Percentiles rank a stretch among this genome's conserved stretches.
Conservation (phyloP, 225 moss, liverwort and hornwort species). For the Straminergon stramineum region DNA sequence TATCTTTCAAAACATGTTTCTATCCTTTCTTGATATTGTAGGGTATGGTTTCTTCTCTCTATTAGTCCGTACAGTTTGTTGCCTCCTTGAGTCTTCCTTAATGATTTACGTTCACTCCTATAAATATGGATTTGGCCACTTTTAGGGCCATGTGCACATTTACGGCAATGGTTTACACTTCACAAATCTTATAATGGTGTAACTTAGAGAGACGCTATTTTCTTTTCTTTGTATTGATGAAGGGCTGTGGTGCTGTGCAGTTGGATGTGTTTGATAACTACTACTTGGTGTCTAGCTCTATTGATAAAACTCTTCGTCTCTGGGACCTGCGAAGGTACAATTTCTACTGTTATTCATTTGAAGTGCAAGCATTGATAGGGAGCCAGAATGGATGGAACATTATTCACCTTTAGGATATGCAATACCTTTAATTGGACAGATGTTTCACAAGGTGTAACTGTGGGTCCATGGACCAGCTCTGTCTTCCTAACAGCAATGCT, state of each 20-base stretch:
- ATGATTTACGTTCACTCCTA: background rate
- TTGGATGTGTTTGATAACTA: slow-evolving; percentile 60
- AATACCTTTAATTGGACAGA: background rate
- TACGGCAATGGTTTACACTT: background rate
- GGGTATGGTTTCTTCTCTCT: background rate
- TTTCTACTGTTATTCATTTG: background rate
- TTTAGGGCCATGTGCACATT: background rate
- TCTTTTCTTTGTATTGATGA: background rate
- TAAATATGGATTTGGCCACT: background rate
- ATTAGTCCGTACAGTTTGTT: background rate
- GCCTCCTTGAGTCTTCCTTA: background rate
- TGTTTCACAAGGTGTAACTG: background rate
- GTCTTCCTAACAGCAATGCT: background rate
- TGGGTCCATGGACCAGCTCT: background rate
- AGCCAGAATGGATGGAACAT: background rate
- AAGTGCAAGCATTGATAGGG: background rate
- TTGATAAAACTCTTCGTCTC: slow-evolving; percentile 62
- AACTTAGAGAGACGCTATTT: background rate
- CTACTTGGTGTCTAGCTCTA: slow-evolving; percentile 70
- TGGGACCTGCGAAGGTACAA: slow-evolving; percentile 82
- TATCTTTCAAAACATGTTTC: background rate
- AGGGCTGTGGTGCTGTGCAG: slow-evolving; percentile 24
- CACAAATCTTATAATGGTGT: background rate
- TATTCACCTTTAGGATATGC: background rate
- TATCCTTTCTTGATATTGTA: background rate